Evolutionary conservation across 116 monocot species (phyloP), one percentile per base, ranked within the genome.

Genomic region (Phalaenopsis hybrid): DNA sequence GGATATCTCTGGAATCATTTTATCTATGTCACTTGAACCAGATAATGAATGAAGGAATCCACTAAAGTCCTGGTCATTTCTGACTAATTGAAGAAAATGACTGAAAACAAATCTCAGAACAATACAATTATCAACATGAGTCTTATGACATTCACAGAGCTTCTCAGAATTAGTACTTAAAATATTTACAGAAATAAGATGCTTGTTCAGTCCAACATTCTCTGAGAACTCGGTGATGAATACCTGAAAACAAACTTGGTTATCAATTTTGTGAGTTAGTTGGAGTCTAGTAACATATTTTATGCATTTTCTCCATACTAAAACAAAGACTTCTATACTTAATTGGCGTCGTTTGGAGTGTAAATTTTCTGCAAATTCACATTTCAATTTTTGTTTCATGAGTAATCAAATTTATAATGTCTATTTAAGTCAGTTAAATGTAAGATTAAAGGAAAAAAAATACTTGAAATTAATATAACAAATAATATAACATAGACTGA

Each of bases 11-110:
- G 83, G 79, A 78, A 81, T 51, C 34, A 69, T 81, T 73, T 50
- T 28, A 28, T 85, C 75, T 52, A 44, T 52, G 28, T 77, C 67
- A 21, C 41, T 79, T 67, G 81, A 83, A 82, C 88, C 83, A 79
- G 74, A 84, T 21, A 88, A 70, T 37, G 82, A 84, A 23, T 75
- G 69, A 51, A 84, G 77, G 67, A 88, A 88, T n/a, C 58, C 84
- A 6, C 58, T 43, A 74, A 85, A 86, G 57, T 79, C 28, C 73
- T 37, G 15, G 20, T 82, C 85, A 84, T 87, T 79, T 78, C 61
- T 28, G 48, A 80, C 21, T 69, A 88, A 84, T 57, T 88, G 79
- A 82, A 91, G 83, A 86, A 88, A 91, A 79, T 94, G 89, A 58
- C 79, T 43, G 23, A 80, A 89, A 70, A 90, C 69, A 15, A 91